Percentiles rank a stretch among this genome's conserved stretches.
phyloP scores from a whole-genome alignment of 2,329 filamentous ascomycete genomes.

The Thyridium curvatum region DNA sequence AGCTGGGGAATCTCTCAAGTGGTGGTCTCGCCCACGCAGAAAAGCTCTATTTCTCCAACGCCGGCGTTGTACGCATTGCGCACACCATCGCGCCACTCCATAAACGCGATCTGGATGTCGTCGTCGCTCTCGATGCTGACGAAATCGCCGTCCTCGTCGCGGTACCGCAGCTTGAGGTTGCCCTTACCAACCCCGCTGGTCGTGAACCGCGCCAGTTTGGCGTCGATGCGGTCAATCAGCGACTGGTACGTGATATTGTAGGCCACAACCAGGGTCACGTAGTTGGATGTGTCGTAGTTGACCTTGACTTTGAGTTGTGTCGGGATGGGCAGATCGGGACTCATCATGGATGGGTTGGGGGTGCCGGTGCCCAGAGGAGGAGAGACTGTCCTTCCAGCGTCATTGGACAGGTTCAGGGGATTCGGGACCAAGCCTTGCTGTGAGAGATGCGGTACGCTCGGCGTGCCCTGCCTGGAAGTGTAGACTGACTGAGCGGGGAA shows the following conservation, averaged over 20 bases:
- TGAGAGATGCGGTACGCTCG: constrained; percentile 6
- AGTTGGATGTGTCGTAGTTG: constrained; percentile 77
- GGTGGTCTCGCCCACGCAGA: constrained; percentile 53
- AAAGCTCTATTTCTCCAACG: constrained; percentile 85
- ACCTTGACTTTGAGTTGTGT: constrained; percentile 94
- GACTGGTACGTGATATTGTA: constrained; percentile 94
- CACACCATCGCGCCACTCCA: constrained; percentile 78
- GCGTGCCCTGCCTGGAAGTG: constrained; percentile 38
- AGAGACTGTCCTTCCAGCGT: constrained; percentile 15
- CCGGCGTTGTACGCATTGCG: constrained; percentile 54
- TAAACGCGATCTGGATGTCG: constrained; percentile 91
- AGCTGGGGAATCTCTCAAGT: too few species aligned
- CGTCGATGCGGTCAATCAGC: constrained; percentile 90
- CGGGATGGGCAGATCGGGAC: constrained; percentile 42
- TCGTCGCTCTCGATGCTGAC: constrained; percentile 94
- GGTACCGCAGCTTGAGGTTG: constrained; percentile 80
- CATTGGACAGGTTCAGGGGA: constrained; percentile 22
- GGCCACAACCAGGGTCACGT: constrained; percentile 91
- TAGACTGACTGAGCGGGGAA: constrained; percentile 51
- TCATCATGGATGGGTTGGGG: constrained; percentile 19
- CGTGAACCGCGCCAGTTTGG: constrained; percentile 84
- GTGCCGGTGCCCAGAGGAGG: constrained; percentile 30
- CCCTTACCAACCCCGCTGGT: constrained; percentile 76
- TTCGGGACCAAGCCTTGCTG: constrained; percentile 22
- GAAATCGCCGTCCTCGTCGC: constrained; percentile 87